These are phyloP conservation scores for Xylariaceae sp. DNA, from an alignment of 2,329 filamentous ascomycete genomes.

Conservation along the genomic window DNA sequence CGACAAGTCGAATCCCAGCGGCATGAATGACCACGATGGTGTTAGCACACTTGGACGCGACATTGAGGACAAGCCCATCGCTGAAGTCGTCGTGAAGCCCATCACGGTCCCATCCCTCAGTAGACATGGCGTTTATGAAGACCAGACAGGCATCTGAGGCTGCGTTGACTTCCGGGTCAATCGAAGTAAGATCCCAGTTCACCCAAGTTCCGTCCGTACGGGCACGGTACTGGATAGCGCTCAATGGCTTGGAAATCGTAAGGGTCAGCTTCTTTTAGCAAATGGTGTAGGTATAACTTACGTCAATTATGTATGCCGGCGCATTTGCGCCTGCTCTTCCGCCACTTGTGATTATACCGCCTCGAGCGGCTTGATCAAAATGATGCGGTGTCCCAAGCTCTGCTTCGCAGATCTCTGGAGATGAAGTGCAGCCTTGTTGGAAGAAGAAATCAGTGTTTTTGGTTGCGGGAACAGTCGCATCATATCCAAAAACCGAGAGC, in stretches of 20 bases:
- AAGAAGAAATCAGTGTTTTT: slow-evolving; percentile 46
- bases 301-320: slow-evolving; percentile 47
- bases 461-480: slow-evolving; percentile 53
- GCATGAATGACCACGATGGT: slow-evolving; percentile 63
- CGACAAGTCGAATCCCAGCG: slow-evolving; percentile 57
- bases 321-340: slow-evolving; percentile 49
- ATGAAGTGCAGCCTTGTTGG: slow-evolving; percentile 45
- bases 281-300: slow-evolving; percentile 28
- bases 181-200: slow-evolving; percentile 51
- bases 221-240: slow-evolving; percentile 53
- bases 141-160: slow-evolving; percentile 60
- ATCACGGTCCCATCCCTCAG: slow-evolving; percentile 68
- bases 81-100: slow-evolving; percentile 66
- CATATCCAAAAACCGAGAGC: slow-evolving; percentile 58
- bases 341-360: slow-evolving; percentile 49
- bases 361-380: slow-evolving; percentile 46
- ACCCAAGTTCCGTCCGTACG: slow-evolving; percentile 53
- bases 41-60: slow-evolving; percentile 57
- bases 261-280: background rate
- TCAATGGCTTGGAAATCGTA: slow-evolving; percentile 42
- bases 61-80: slow-evolving; percentile 55
- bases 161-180: slow-evolving; percentile 41
- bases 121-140: slow-evolving; percentile 66
- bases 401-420: slow-evolving; percentile 42
- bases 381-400: slow-evolving; percentile 39